These are phyloP conservation scores for Hypoxylon sp. DNA, from an alignment of 2,329 filamentous ascomycete species.

Conservation along the genomic window DNA sequence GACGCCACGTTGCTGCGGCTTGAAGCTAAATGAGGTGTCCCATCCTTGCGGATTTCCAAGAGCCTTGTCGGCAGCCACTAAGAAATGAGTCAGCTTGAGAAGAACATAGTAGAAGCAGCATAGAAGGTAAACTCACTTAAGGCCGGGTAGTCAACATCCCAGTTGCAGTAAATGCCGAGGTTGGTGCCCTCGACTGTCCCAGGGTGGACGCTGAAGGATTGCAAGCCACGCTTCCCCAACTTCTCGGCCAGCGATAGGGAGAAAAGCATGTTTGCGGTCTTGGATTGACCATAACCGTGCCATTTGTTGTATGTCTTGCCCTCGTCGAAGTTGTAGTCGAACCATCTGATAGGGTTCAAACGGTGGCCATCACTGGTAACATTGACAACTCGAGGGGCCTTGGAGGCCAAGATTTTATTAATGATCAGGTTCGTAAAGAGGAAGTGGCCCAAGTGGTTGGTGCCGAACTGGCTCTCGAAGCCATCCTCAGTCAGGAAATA, in stretches of 20 bases:
- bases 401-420: conserved; percentile 50
- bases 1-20: conserved; percentile 1
- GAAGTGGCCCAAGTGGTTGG: conserved; percentile 59
- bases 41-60: conserved; percentile 10
- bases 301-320: conserved; percentile 51
- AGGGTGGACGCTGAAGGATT: conserved; percentile 53
- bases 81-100: neutral
- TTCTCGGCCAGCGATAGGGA: conserved; percentile 39
- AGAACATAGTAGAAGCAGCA: neutral
- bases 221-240: conserved; percentile 26
- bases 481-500: conserved; percentile 55
- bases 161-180: conserved; percentile 8
- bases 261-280: conserved; percentile 56
- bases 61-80: conserved; percentile 9
- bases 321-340: conserved; percentile 60
- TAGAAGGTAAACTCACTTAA: neutral
- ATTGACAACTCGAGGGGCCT: conserved; percentile 58
- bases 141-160: conserved; percentile 5
- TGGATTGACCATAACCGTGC: conserved; percentile 57
- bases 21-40: conserved; percentile 3
- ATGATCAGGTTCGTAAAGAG: conserved; percentile 59
- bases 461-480: conserved; percentile 57
- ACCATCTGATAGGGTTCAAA: conserved; percentile 59
- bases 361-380: conserved; percentile 62
- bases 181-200: conserved; percentile 29